Evolutionary conservation across 495 filamentous ascomycete genomes (phyloP).

Genomic region (Melanomma pulvis-pyrius): DNA sequence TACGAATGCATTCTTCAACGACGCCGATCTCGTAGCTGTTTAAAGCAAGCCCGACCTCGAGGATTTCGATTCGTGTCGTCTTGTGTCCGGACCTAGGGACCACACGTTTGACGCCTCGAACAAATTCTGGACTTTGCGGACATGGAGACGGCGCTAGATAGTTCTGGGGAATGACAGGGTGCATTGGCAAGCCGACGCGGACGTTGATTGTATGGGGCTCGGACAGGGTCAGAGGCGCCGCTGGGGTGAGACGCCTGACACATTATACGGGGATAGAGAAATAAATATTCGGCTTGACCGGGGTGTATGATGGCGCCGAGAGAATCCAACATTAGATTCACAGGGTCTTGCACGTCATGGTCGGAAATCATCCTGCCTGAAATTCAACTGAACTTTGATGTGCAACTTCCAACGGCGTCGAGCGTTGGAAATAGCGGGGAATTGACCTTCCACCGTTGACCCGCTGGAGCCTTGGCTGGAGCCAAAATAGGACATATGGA

Average conservation of each 20-base stretch:
- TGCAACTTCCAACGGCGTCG: background rate
- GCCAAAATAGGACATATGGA: constrained; percentile 8
- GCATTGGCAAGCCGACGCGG: constrained; percentile 27
- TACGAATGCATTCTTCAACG: background rate
- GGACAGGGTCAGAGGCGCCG: background rate
- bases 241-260: constrained; percentile 7
- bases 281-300: constrained; percentile 6
- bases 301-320: constrained; percentile 15
- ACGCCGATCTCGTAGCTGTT: background rate
- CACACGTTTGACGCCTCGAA: background rate
- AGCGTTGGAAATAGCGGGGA: background rate
- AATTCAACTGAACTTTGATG: background rate
- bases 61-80: background rate
- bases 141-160: constrained; percentile 3
- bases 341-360: constrained; percentile 19
- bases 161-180: background rate
- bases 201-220: constrained; percentile 10
- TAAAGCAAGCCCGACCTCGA: background rate
- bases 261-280: background rate
- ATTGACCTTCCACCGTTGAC: background rate
- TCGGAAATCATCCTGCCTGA: constrained; percentile 14
- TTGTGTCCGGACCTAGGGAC: background rate
- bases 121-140: background rate
- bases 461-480: background rate
- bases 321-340: constrained; percentile 3